These are phyloP conservation scores for Neurospora sp. DNA, from an alignment of 495 filamentous ascomycete genomes.

Conservation along the genomic window DNA sequence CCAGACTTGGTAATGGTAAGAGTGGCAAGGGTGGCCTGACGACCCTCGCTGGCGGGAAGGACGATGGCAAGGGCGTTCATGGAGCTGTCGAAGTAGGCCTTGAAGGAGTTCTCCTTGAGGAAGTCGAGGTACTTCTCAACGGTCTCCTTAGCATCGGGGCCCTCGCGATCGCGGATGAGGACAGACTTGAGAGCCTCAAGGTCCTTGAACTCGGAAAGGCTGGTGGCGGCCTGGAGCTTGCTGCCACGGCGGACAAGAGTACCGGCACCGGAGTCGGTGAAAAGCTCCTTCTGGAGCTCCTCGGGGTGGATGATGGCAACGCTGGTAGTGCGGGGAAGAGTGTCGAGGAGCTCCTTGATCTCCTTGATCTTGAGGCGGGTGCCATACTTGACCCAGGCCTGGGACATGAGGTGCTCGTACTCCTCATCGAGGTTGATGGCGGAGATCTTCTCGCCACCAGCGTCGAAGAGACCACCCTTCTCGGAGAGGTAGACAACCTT, in stretches of 20 bases:
- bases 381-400: slow-evolving; percentile 93
- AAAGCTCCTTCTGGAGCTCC: slow-evolving; percentile 90
- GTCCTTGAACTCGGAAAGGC: slow-evolving; percentile 71
- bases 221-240: slow-evolving; percentile 70
- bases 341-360: slow-evolving; percentile 85
- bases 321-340: slow-evolving; percentile 81
- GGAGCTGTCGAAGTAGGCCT: slow-evolving; percentile 91
- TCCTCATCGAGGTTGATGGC: slow-evolving; percentile 98
- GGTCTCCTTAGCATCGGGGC: slow-evolving; percentile 69
- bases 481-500: slow-evolving; percentile 98
- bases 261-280: slow-evolving; percentile 92
- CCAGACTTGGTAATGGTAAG: slow-evolving; percentile 93
- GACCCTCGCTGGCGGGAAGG: slow-evolving; percentile 50
- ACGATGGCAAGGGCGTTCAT: slow-evolving; percentile 96
- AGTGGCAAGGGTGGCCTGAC: slow-evolving; percentile 72
- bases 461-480: slow-evolving; percentile 94
- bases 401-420: slow-evolving; percentile 87
- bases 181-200: slow-evolving; percentile 68
- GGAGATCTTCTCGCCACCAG: slow-evolving; percentile 90
- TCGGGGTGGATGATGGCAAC: slow-evolving; percentile 96
- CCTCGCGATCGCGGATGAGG: slow-evolving; percentile 75
- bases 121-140: slow-evolving; percentile 81
- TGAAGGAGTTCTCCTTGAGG: slow-evolving; percentile 68
- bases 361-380: slow-evolving; percentile 98
- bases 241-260: slow-evolving; percentile 90